phyloP scores from a whole-genome alignment of 345 rosid genomes.

The Pugionium dolabratum region DNA sequence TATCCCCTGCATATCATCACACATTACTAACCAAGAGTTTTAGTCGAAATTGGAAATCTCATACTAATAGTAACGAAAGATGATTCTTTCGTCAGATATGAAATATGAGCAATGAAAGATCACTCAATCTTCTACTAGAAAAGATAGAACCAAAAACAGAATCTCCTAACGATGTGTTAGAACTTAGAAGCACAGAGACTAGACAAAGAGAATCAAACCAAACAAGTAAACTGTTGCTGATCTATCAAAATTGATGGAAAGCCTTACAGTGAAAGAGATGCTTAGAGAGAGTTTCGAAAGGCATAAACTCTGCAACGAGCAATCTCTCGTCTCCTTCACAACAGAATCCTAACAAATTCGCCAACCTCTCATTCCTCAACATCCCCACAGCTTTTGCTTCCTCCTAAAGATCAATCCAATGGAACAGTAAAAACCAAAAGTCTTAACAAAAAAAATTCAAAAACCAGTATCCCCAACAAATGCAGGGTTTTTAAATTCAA shows the following conservation, averaged over 20 bases:
- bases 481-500: conserved; percentile 10
- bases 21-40: neutral
- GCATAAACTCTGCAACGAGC: conserved; percentile 87
- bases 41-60: neutral
- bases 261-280: conserved; percentile 80
- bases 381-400: conserved; percentile 80
- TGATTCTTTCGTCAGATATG: neutral
- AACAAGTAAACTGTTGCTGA: conserved; percentile 1
- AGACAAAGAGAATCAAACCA: neutral
- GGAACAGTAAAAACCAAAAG: conserved; percentile 17
- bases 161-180: neutral
- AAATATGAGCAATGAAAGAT: neutral
- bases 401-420: conserved; percentile 50
- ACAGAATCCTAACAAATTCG: conserved; percentile 78
- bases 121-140: conserved; percentile 3
- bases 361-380: conserved; percentile 69
- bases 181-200: neutral
- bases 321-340: conserved; percentile 81
- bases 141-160: conserved; percentile 12
- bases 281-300: conserved; percentile 81
- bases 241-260: neutral
- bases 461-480: neutral
- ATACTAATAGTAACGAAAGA: neutral
- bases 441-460: neutral
- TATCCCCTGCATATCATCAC: conserved; percentile 60